Base-by-base conservation (phyloP, 2,329 filamentous ascomycete genomes). In the Diplodia seriata region DNA sequence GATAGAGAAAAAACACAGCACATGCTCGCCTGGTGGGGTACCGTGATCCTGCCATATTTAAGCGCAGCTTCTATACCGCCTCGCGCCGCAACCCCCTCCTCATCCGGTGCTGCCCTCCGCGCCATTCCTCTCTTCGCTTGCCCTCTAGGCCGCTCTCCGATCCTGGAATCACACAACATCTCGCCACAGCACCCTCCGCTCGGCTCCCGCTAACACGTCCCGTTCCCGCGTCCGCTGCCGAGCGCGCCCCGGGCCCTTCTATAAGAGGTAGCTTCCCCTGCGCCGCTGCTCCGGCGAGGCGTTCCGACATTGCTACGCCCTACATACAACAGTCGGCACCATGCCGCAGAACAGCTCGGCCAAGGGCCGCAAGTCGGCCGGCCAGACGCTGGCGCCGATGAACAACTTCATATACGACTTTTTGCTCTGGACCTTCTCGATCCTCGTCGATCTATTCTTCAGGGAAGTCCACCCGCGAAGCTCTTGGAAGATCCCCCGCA, bases 381-480 rank as follows among this genome's bases (percentile, higher is more conserved):
- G 43, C 47, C 53, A 56, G 15, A 62, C 38, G 38, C 56, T 68
- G 66, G 66, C 66, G 36, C 66, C 66, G 36, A 68, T 68, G 67
- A 68, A 68, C 67, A 68, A 68, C 38, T 56, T 68, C n/a, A n/a
- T 65, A 33, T 68, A 68, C 61, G 67, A 68, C 31, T 18, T 65
- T 9, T 29, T 68, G 29, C 84, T 94, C 38, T 93, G 91, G 85
- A 85, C 85, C 59, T 90, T 93, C 77, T 91, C 90, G 51, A 87
- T 98, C 71, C 85, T 98, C 64, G 89, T 96, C 72, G 95, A 99
- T 80, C 89, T 97, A 72, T 99, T 99, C 87, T 99, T 99, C 84
- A 90, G 95, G 73, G 95, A 99, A 81, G 93, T 99, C 18, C 94
- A 98, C 77, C 95, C 95, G 14, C 88, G 95, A 71, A 93, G 93